phyloP scores from a whole-genome alignment of 1,284 basidiomycete species.

The Tremellales sp. region DNA sequence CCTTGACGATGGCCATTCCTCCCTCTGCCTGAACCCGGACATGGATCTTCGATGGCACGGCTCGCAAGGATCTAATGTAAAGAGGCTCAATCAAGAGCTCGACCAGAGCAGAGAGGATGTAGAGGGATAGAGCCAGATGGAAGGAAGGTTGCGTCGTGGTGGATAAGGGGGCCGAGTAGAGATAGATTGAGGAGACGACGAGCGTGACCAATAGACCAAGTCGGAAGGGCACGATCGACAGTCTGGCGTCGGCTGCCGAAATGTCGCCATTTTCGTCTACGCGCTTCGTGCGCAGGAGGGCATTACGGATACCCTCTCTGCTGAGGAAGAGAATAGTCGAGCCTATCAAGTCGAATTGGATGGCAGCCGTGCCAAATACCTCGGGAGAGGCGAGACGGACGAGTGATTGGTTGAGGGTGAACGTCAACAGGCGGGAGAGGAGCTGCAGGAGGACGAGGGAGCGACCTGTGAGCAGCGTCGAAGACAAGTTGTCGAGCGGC shows the following conservation, averaged over 20 bases:
- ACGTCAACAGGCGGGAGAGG: slow-evolving; percentile 76
- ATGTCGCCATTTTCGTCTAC: slow-evolving; percentile 2
- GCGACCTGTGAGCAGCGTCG: slow-evolving; percentile 53
- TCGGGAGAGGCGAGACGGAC: slow-evolving; percentile 78
- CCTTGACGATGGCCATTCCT: slow-evolving; percentile 68
- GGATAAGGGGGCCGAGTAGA: slow-evolving; percentile 52
- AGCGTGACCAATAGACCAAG: slow-evolving; percentile 60
- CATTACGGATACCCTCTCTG: slow-evolving; percentile 83
- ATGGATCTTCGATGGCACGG: slow-evolving; percentile 54
- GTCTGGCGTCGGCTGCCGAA: too few species aligned
- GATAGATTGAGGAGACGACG: slow-evolving; percentile 55
- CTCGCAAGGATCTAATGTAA: slow-evolving; percentile 71
- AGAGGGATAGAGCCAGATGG: slow-evolving; percentile 59
- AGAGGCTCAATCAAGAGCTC: slow-evolving; percentile 80
- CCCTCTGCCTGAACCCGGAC: slow-evolving; percentile 79
- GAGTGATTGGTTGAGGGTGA: slow-evolving; percentile 76
- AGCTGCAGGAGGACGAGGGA: slow-evolving; percentile 84
- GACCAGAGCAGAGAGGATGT: slow-evolving; percentile 65
- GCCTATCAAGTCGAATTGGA: slow-evolving; percentile 80
- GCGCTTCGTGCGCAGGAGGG: slow-evolving; percentile 54
- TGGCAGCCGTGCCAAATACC: slow-evolving; percentile 78
- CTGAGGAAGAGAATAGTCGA: slow-evolving; percentile 88
- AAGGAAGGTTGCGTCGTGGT: slow-evolving; percentile 64
- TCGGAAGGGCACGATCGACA: slow-evolving; percentile 49
- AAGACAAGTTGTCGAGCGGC: slow-evolving; percentile 2